Evolutionary conservation across 805 yeast species (phyloP), one percentile per base, ranked within the genome.

Genomic region (Candida koratica): DNA sequence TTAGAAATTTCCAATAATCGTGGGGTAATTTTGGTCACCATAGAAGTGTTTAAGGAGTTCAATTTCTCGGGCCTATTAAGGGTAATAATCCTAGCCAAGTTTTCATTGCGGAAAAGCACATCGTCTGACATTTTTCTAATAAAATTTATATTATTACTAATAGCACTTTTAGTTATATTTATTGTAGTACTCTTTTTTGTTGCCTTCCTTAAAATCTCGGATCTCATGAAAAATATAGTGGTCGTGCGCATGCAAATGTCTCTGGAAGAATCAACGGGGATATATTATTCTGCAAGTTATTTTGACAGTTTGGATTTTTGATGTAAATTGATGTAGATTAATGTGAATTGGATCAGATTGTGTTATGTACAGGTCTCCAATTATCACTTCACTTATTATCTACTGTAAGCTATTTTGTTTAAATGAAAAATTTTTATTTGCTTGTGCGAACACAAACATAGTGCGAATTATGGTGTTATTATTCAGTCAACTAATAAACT

Each of bases 1-100:
- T 84, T 83, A 34, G 85, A 68, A 61, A 81, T 88, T 56, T 89
- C 96, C 30, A 71, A 55, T 42, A 88, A 63, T 25, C 95, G 75
- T 15, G 93, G 87, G 24, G 74, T 65, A 42, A 90, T 79, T 48
- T 77, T 71, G 22, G 69, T 56, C 41, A 86, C 78, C 95, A 90
- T 89, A 38, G 77, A 74, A 17, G 75, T 66, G 57, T 78, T 83
- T 47, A 90, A 68, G 4, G 97, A 90, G 64, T 90, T 93, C 53
- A 93, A 74, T 56, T 90, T 90, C 37, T 69, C 56, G 15, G 89
- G 81, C 42, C 97, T 75, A 67, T 90, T 86, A 46, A 90, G 69
- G 6, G 83, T 73, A 47, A 89, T 67, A 24, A 84, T 64, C 44
- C 96, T 76, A 9, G 93, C 79, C 32, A 79, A 74, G 49, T 79